Conservation (phyloP, 257 asterid genomes). For the Fraxinus pennsylvanica region DNA sequence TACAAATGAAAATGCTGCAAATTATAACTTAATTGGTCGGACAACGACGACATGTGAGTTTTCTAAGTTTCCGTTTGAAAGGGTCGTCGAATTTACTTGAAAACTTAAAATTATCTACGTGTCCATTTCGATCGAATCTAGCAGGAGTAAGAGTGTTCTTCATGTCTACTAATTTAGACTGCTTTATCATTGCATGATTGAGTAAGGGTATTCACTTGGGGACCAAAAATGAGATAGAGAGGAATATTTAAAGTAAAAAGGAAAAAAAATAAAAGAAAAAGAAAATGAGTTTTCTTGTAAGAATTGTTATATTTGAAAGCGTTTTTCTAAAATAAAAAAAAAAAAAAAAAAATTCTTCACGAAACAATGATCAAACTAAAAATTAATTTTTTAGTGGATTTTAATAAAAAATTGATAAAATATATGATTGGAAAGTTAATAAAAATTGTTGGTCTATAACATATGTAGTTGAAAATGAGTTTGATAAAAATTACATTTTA, state of each 20-base stretch:
- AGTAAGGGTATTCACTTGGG: background rate
- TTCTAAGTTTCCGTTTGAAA: background rate
- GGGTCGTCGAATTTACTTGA: background rate
- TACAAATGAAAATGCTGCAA: background rate
- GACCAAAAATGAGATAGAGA: constrained; percentile 3
- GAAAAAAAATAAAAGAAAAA: background rate
- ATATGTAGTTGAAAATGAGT: too few relatives aligned
- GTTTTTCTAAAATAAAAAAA: too few relatives aligned
- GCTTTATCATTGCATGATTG: background rate
- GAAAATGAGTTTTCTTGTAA: background rate
- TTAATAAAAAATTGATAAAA: too few relatives aligned
- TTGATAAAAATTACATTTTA: too few relatives aligned
- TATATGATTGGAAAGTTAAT: too few relatives aligned
- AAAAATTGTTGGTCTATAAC: too few relatives aligned
- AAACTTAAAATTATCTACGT: background rate
- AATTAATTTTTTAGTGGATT: too few relatives aligned
- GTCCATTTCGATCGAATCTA: background rate
- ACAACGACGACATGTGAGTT: background rate
- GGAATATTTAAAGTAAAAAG: background rate
- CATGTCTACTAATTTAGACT: background rate
- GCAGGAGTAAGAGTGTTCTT: background rate
- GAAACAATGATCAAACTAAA: too few relatives aligned
- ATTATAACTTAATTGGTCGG: background rate
- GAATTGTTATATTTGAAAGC: background rate
- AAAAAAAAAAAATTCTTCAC: too few relatives aligned